Percentiles rank a stretch among this genome's conserved stretches.
phyloP scores from a whole-genome alignment of 768 basidiomycete species.

The Collybia sordida region DNA sequence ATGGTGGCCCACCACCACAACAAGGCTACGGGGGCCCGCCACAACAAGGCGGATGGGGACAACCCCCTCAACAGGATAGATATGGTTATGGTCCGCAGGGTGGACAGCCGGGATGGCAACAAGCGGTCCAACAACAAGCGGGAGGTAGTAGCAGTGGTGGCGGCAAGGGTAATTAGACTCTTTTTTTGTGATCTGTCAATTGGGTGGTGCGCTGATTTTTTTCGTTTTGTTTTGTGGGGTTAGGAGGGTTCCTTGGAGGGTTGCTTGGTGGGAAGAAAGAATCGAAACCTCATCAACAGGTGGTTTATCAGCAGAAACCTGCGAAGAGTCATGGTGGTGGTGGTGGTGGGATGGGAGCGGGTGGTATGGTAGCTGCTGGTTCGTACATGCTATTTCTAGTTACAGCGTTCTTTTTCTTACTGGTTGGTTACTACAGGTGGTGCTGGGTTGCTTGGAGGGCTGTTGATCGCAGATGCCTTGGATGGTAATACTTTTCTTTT shows the following conservation, averaged over 20 bases:
- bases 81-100: conserved; percentile 9
- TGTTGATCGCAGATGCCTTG: conserved; percentile 47
- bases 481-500: conserved; percentile 14
- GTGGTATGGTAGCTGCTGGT: conserved; percentile 13
- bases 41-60: conserved; percentile 1
- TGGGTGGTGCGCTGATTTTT: background rate
- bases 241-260: conserved; percentile 16
- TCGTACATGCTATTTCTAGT: background rate
- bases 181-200: too few relatives aligned
- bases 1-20: conserved; percentile 6
- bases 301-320: conserved; percentile 33
- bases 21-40: conserved; percentile 14
- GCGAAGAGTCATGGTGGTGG: conserved; percentile 35
- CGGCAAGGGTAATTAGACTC: background rate
- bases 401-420: background rate
- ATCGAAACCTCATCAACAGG: conserved; percentile 23
- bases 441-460: conserved; percentile 67
- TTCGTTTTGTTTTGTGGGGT: background rate
- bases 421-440: conserved; percentile 39
- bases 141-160: conserved; percentile 7
- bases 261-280: conserved; percentile 17
- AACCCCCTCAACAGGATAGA: too few relatives aligned
- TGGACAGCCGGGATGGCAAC: conserved; percentile 1
- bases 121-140: conserved; percentile 9
- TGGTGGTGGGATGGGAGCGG: conserved; percentile 51